phyloP scores from a whole-genome alignment of 441 rosid species.

The Gossypium trilobum region DNA sequence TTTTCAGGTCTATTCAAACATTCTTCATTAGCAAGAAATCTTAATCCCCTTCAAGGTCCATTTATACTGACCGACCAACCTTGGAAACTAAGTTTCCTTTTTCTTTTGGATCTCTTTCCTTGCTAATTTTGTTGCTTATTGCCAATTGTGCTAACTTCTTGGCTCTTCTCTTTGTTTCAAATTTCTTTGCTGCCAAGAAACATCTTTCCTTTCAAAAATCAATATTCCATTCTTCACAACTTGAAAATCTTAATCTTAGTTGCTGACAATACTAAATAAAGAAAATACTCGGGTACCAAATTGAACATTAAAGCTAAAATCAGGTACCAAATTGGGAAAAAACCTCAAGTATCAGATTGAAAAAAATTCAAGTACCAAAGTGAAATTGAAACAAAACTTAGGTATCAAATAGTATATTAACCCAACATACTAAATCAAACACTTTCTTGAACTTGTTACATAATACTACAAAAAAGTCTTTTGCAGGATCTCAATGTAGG shows the following conservation, averaged over 20 bases:
- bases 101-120: too few species aligned
- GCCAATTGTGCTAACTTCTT: too few species aligned
- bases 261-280: neutral
- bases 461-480: slow-evolving; percentile 5
- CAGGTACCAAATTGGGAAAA: neutral
- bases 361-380: neutral
- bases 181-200: too few species aligned
- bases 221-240: neutral
- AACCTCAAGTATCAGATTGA: too few species aligned
- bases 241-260: neutral
- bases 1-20: too few species aligned
- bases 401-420: neutral
- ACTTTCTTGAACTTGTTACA: neutral
- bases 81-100: too few species aligned
- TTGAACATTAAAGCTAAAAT: neutral
- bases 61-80: too few species aligned
- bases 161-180: too few species aligned
- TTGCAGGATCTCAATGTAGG: neutral
- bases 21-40: too few species aligned
- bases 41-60: too few species aligned
- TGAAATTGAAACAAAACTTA: neutral
- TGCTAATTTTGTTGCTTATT: too few species aligned
- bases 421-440: neutral
- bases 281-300: neutral
- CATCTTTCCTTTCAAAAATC: too few species aligned